phyloP scores from a whole-genome alignment of 768 basidiomycete species.

The Chalciporus piperatus region DNA sequence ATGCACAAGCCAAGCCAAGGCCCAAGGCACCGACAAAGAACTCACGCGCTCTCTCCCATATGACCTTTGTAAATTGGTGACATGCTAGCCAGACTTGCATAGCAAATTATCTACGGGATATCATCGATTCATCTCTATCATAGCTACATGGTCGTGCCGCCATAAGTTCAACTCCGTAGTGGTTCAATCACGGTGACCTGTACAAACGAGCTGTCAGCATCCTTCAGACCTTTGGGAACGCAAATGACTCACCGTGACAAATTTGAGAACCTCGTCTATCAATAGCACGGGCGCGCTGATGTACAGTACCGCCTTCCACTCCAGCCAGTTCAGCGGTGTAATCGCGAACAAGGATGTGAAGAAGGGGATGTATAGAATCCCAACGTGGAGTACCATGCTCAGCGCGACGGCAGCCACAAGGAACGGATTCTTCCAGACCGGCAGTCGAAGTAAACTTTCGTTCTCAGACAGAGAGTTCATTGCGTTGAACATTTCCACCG shows the following conservation, averaged over 20 bases:
- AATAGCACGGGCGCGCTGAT: constrained; percentile 85
- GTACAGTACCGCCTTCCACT: constrained; percentile 92
- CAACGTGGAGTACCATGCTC: constrained; percentile 91
- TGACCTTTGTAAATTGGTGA: too few species aligned
- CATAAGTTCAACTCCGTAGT: constrained; percentile 43
- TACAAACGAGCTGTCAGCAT: neutral
- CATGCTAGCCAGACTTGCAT: too few species aligned
- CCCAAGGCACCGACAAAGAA: too few species aligned
- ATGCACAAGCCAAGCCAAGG: too few species aligned
- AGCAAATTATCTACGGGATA: too few species aligned
- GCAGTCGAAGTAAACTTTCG: constrained; percentile 84
- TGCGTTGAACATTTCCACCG: constrained; percentile 95
- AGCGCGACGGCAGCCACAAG: constrained; percentile 85
- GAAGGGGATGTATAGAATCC: constrained; percentile 96
- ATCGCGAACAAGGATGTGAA: constrained; percentile 90
- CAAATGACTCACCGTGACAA: constrained; percentile 57
- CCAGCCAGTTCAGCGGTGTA: constrained; percentile 87
- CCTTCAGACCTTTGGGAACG: too few species aligned
- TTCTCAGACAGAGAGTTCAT: constrained; percentile 99
- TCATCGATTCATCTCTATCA: too few species aligned
- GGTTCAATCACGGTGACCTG: constrained; percentile 60
- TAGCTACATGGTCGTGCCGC: too few species aligned
- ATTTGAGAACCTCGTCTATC: constrained; percentile 90
- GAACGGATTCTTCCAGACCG: constrained; percentile 93
- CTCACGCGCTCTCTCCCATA: too few species aligned